These are phyloP conservation scores for Didymella pomorum DNA, from an alignment of 2,329 filamentous ascomycete genomes.

Conservation along the genomic window DNA sequence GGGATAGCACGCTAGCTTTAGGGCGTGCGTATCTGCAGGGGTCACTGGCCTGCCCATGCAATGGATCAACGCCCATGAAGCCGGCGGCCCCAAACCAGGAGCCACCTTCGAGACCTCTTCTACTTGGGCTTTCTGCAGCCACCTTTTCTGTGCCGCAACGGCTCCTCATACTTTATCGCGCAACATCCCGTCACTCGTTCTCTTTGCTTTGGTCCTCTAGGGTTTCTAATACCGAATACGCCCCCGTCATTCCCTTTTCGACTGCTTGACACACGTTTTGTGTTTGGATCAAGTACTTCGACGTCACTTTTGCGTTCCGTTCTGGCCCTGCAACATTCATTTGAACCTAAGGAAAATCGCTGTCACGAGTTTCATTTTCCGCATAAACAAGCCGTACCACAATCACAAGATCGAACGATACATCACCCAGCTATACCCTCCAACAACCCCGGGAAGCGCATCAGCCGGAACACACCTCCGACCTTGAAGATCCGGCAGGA, in stretches of 20 bases:
- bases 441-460: constrained; percentile 17
- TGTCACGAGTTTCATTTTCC: constrained; percentile 39
- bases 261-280: constrained; percentile 16
- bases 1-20: constrained; percentile 29
- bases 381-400: constrained; percentile 33
- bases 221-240: constrained; percentile 35
- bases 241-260: constrained; percentile 32
- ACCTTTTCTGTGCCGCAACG: constrained; percentile 37
- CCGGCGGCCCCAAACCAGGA: constrained; percentile 44
- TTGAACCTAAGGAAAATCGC: constrained; percentile 18
- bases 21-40: constrained; percentile 38
- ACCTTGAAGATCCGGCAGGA: not conserved
- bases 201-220: constrained; percentile 32
- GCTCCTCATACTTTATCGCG: constrained; percentile 39
- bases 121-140: constrained; percentile 34
- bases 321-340: constrained; percentile 36
- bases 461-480: constrained; percentile 18
- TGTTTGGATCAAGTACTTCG: constrained; percentile 24
- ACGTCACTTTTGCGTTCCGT: constrained; percentile 28
- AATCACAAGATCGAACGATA: constrained; percentile 25
- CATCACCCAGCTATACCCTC: constrained; percentile 21
- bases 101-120: constrained; percentile 34
- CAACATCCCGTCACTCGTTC: constrained; percentile 36
- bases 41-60: constrained; percentile 29
- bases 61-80: constrained; percentile 43